These are phyloP conservation scores for Salvia splendens DNA, from an alignment of 257 asterid species.

Conservation along the genomic window DNA sequence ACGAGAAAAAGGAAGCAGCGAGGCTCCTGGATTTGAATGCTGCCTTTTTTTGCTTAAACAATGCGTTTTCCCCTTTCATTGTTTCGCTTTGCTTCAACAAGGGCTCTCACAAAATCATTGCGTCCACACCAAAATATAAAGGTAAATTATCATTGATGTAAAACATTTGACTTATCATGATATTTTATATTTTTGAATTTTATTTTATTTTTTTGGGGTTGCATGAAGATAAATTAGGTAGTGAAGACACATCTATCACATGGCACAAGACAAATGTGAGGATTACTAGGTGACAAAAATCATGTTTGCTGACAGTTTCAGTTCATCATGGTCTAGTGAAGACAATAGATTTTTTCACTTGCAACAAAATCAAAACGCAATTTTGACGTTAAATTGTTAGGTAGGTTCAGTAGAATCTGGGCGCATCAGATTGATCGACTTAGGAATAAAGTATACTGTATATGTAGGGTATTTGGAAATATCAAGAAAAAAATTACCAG, in stretches of 20 bases:
- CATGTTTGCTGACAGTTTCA: conserved; percentile 30
- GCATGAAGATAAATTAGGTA: conserved; percentile 1
- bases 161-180: background rate
- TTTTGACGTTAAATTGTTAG: background rate
- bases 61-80: conserved; percentile 32
- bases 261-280: conserved; percentile 19
- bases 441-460: background rate
- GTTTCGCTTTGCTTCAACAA: conserved; percentile 54
- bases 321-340: conserved; percentile 25
- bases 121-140: conserved; percentile 10
- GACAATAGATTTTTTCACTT: conserved; percentile 24
- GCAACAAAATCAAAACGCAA: conserved; percentile 4
- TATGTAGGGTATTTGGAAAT: background rate
- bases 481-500: no score
- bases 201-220: background rate
- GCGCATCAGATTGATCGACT: background rate
- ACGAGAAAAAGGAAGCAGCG: conserved; percentile 15
- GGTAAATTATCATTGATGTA: background rate
- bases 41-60: conserved; percentile 41
- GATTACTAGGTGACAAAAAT: conserved; percentile 33
- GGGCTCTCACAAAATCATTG: conserved; percentile 49
- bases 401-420: conserved; percentile 3
- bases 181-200: background rate
- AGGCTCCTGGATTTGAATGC: conserved; percentile 30
- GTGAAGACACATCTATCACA: conserved; percentile 16